These are phyloP conservation scores for Trichaptum fuscoviolaceum DNA, from an alignment of 768 basidiomycete genomes.

Conservation along the genomic window DNA sequence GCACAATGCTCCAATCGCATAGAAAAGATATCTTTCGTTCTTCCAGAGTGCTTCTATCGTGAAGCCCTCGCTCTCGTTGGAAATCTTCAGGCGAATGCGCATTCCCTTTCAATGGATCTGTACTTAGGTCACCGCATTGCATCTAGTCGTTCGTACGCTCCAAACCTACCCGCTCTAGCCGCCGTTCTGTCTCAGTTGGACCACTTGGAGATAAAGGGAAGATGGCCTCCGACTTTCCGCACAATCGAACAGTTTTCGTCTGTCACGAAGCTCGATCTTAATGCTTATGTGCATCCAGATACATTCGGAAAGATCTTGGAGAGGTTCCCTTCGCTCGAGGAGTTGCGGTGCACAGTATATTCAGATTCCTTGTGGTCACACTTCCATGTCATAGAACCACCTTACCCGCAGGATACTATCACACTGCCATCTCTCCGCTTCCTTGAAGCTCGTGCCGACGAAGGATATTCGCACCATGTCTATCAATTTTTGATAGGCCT, in stretches of 20 bases:
- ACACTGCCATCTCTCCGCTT: background rate
- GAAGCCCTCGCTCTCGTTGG: background rate
- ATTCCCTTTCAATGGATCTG: background rate
- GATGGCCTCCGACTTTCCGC: background rate
- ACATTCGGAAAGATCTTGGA: background rate
- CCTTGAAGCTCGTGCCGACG: background rate
- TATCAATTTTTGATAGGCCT: background rate
- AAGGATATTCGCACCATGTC: background rate
- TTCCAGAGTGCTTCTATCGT: background rate
- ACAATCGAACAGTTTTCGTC: background rate
- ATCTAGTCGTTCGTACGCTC: background rate
- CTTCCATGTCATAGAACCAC: no score
- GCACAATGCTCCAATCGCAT: background rate
- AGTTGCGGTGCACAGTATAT: background rate
- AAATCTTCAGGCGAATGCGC: background rate
- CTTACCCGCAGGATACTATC: no score
- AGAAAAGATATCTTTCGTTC: background rate
- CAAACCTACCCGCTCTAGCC: background rate
- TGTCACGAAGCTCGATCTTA: background rate
- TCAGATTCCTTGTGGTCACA: no score
- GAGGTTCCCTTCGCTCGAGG: background rate
- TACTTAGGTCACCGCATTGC: background rate
- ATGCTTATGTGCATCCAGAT: background rate
- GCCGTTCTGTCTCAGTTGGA: background rate
- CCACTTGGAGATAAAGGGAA: background rate